These are phyloP conservation scores for Pistacia vera DNA, from an alignment of 345 rosid species.

Conservation along the genomic window DNA sequence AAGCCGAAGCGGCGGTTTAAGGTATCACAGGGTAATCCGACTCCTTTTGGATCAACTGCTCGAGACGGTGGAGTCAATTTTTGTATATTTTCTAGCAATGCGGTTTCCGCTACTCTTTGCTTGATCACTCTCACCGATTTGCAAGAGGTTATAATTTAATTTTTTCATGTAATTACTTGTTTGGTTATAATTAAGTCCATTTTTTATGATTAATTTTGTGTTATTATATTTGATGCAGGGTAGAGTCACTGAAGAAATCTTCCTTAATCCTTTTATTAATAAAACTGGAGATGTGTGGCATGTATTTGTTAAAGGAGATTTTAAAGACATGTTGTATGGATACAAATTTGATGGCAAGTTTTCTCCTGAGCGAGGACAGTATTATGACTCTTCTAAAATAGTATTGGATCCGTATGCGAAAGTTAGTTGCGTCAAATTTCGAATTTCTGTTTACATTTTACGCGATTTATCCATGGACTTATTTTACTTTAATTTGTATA, in stretches of 20 bases:
- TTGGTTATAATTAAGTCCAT: background rate
- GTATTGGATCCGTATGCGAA: slow-evolving; percentile 94
- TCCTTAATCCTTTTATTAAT: slow-evolving; percentile 65
- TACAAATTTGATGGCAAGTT: slow-evolving; percentile 76
- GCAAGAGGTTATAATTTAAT: slow-evolving; percentile 43
- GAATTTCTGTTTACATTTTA: no score
- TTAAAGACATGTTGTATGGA: slow-evolving; percentile 73
- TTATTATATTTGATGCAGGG: slow-evolving; percentile 45
- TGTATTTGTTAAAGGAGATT: slow-evolving; percentile 70
- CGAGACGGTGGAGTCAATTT: slow-evolving; percentile 84
- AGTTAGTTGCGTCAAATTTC: slow-evolving; percentile 32
- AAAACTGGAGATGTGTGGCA: slow-evolving; percentile 92
- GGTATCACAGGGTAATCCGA: slow-evolving; percentile 60
- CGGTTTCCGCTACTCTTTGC: slow-evolving; percentile 75
- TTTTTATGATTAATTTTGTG: background rate
- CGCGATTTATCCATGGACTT: background rate
- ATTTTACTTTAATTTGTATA: slow-evolving; percentile 33
- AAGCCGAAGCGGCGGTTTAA: slow-evolving; percentile 38
- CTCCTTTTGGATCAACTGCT: slow-evolving; percentile 78
- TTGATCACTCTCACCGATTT: slow-evolving; percentile 65
- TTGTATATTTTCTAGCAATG: slow-evolving; percentile 71
- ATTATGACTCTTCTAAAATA: slow-evolving; percentile 54
- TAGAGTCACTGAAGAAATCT: slow-evolving; percentile 66
- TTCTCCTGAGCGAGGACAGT: slow-evolving; percentile 76
- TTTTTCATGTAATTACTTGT: no score